phyloP scores from a whole-genome alignment of 441 rosid genomes.

The Theobroma grandiflorum region DNA sequence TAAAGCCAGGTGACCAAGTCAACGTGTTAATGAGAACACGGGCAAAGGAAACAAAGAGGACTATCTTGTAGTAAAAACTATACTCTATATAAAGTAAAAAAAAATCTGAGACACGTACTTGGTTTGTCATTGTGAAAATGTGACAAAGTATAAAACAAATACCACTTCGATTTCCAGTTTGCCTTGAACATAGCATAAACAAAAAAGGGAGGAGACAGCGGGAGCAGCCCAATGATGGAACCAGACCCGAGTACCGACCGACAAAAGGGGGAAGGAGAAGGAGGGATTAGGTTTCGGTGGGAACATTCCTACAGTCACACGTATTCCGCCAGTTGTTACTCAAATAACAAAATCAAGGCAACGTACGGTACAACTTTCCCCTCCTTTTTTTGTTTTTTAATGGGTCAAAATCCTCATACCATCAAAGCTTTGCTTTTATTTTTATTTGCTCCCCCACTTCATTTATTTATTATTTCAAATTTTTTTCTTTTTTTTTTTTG shows the following conservation, averaged over 20 bases:
- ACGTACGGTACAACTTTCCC: neutral
- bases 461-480: neutral
- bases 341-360: neutral
- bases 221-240: neutral
- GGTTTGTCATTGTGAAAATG: too few relatives aligned
- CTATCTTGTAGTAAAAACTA: too few relatives aligned
- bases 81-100: too few relatives aligned
- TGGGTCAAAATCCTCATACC: neutral
- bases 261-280: neutral
- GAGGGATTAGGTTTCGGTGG: neutral
- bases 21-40: too few relatives aligned
- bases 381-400: neutral
- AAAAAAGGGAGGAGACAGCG: too few relatives aligned
- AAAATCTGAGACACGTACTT: too few relatives aligned
- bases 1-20: too few relatives aligned
- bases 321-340: neutral
- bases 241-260: neutral
- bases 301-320: conserved; percentile 11
- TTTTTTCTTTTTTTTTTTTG: neutral
- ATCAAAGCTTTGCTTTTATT: neutral
- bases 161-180: too few relatives aligned
- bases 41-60: too few relatives aligned
- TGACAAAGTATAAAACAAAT: too few relatives aligned
- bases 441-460: neutral
- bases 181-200: too few relatives aligned